These are phyloP conservation scores for Lojkania enalia DNA, from an alignment of 2,329 filamentous ascomycete species.

Conservation along the genomic window DNA sequence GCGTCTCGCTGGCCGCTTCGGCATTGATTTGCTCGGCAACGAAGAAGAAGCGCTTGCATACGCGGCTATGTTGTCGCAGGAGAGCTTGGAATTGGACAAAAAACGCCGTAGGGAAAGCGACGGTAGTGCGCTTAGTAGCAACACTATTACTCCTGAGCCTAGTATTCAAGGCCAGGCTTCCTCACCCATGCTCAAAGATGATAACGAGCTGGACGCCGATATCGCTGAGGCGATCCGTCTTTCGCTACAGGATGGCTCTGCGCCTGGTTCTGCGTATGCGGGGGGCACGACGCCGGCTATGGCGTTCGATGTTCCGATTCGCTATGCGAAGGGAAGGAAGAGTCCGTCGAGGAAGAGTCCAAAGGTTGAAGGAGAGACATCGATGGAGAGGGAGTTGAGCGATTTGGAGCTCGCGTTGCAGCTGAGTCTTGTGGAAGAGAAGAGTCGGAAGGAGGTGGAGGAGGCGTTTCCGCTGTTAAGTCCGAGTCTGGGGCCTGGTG, in stretches of 20 bases:
- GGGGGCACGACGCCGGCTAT: conserved; percentile 11
- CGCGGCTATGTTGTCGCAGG: conserved; percentile 64
- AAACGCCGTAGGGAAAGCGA: conserved; percentile 52
- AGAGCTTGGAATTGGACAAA: conserved; percentile 56
- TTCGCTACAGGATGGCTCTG: conserved; percentile 42
- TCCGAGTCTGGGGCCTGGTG: conserved; percentile 20
- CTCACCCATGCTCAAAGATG: conserved; percentile 40
- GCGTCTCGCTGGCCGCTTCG: conserved; percentile 77
- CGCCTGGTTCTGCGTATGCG: conserved; percentile 17
- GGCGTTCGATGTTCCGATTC: conserved; percentile 51
- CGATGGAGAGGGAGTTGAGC: conserved; percentile 51
- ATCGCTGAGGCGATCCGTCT: conserved; percentile 66
- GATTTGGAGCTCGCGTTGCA: conserved; percentile 66
- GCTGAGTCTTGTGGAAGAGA: conserved; percentile 63
- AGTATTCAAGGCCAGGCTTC: conserved; percentile 32
- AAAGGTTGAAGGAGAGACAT: conserved; percentile 45
- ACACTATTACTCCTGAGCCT: conserved; percentile 40
- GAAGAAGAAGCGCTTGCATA: conserved; percentile 67
- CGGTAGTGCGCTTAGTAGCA: conserved; percentile 42
- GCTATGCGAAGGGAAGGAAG: conserved; percentile 47
- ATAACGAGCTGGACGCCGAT: conserved; percentile 59
- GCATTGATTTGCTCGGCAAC: conserved; percentile 70
- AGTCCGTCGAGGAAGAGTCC: conserved; percentile 19
- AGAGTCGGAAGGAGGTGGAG: conserved; percentile 48
- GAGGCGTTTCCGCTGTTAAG: conserved; percentile 38